These are phyloP conservation scores for Wickerhamomyces hampshirensis DNA, from an alignment of 805 yeast genomes.

Conservation along the genomic window DNA sequence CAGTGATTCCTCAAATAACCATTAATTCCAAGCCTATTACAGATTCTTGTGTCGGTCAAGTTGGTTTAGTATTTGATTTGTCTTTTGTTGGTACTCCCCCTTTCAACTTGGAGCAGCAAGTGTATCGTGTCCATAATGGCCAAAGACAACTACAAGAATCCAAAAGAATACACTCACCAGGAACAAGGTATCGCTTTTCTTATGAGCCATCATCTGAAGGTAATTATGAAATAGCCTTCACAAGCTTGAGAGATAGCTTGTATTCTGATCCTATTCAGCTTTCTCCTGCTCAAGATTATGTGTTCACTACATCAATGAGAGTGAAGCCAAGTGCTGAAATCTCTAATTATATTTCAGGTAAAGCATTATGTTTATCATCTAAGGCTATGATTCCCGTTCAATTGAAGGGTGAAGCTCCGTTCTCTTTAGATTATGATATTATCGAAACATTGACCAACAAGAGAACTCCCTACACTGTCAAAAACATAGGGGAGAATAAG, in stretches of 20 bases:
- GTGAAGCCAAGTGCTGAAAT: slow-evolving; percentile 55
- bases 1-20: slow-evolving; percentile 46
- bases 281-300: slow-evolving; percentile 35
- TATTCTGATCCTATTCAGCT: slow-evolving; percentile 40
- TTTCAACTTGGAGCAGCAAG: slow-evolving; percentile 58
- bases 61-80: slow-evolving; percentile 75
- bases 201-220: slow-evolving; percentile 84
- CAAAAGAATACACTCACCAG: slow-evolving; percentile 32
- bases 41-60: slow-evolving; percentile 89
- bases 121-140: slow-evolving; percentile 45
- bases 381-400: slow-evolving; percentile 44
- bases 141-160: slow-evolving; percentile 30
- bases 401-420: slow-evolving; percentile 80
- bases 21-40: slow-evolving; percentile 48
- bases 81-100: slow-evolving; percentile 77
- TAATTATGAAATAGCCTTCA: slow-evolving; percentile 68
- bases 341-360: slow-evolving; percentile 9
- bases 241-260: slow-evolving; percentile 57
- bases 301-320: slow-evolving; percentile 66
- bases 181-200: slow-evolving; percentile 49
- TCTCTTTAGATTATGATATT: slow-evolving; percentile 62
- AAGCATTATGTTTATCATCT: slow-evolving; percentile 43
- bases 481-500: slow-evolving; percentile 33
- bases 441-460: slow-evolving; percentile 50
- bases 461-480: slow-evolving; percentile 37